Base-by-base conservation (phyloP, 2,329 filamentous ascomycete genomes). In the Botrytis squamosa region DNA sequence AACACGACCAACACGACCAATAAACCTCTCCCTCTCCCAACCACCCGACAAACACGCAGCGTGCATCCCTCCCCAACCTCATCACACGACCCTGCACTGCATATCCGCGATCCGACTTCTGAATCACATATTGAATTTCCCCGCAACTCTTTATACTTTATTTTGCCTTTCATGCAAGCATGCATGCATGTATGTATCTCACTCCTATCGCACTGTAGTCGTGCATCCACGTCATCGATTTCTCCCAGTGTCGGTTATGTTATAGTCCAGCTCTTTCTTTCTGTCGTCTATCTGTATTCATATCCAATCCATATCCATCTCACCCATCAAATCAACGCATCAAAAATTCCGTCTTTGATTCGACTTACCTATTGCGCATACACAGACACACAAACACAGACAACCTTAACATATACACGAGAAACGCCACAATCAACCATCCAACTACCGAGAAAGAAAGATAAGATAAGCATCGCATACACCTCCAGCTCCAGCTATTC, bases 31-130 rank as follows among this genome's bases (percentile, higher is more conserved):
- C 46, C 20, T 20, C 42, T 38, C 20, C 46, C 29, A 49, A 66
- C 33, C 64, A 55, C 4, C 16, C 33, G 33, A 33, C 33, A 33
- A 33, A 33, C 33, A 33, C 33, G 33, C 33, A 33, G 33, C 33
- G 33, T 33, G 33, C 33, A 33, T 33, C 33, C 40, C 8, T 18
- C 46, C 66, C 49, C 14, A 38, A 2, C 36, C n/a, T n/a, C 66
- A 57, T 69, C 66, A 69, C 66, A 57, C 66, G 49, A 69, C 66
- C 66, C 25, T 52, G 25, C 33, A 52, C n/a, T 40, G 36, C 22
- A 42, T 42, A 33, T 25, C 49, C 25, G 36, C 36, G 25, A 57
- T 18, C 6, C 36, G 38, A 57, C 36, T n/a, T 20, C 25, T 42
- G n/a, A 69, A 68, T 57, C 66, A 57, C 40, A n/a, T 29, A 63